Evolutionary conservation across 75 land plant species (phyloP), one percentile per base, ranked within the genome.

Genomic region (Sequoiadendron giganteum): DNA sequence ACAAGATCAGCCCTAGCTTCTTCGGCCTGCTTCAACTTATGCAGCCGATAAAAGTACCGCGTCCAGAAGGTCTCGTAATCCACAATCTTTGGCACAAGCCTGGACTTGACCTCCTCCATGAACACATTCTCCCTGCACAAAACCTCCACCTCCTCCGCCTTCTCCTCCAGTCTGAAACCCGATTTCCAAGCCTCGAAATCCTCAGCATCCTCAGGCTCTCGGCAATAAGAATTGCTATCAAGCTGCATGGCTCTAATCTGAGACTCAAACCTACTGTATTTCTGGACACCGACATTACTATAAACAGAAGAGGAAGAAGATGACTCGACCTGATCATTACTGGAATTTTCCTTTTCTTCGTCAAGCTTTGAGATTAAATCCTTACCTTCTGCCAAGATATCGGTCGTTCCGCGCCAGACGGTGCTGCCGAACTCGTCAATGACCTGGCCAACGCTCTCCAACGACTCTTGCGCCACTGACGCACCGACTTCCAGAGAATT

Each of bases 1-100:
- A 98, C 99, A 84, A 98, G 94, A 85, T 91, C 90, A 3, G 92
- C 99, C 38, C 99, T 90, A 1, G 96, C 95, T 32, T 94, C 95
- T 89, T 98, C 99, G 0, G 90, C 94, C 87, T 93, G 95, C 90
- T 92, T 94, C 10, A 98, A 92, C 94, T 93, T 97, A 81, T 94
- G 84, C 7, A 98, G 78, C 88, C 89, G 92, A 87, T 95, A 98
- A 83, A 94, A 98, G 65, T 98, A 98, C 86, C 97, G 88, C 42
- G 88, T 86, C 99, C 99, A 97, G 84, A 96, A 98, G 0, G 85
- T 90, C 65, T 92, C 93, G 28, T 89, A 61, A 87, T 96, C 95
- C 43, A 98, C 90, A 34, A 61, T 89, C 21, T 30, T 65, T 0
- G 98, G 96, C 18, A 97, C 99, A 34, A 98, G 83, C 88, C 90